phyloP scores from a whole-genome alignment of 768 basidiomycete species.

The Lactarius deliciosus region DNA sequence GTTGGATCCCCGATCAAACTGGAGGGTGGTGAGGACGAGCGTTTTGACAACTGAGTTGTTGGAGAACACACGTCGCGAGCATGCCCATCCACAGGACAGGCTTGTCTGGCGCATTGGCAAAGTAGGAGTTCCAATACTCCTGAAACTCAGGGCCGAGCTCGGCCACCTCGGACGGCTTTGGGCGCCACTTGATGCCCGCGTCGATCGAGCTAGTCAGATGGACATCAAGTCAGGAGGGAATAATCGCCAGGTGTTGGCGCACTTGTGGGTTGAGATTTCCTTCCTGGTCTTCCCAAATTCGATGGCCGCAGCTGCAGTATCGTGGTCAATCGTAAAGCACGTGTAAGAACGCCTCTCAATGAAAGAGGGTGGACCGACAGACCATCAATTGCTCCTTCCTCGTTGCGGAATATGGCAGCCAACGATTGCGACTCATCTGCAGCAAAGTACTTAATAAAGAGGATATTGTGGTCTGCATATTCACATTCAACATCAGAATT shows the following conservation, averaged over 20 bases:
- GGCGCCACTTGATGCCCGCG: slow-evolving; percentile 57
- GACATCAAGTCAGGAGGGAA: not conserved
- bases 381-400: slow-evolving; percentile 27
- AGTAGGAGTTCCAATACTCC: slow-evolving; percentile 50
- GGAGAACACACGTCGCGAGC: slow-evolving; percentile 42
- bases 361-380: not conserved
- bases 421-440: slow-evolving; percentile 28
- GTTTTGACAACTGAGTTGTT: not conserved
- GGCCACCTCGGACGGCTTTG: slow-evolving; percentile 48
- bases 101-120: slow-evolving; percentile 53
- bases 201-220: slow-evolving; percentile 37
- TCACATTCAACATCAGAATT: too few species aligned
- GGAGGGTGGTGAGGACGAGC: not conserved
- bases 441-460: slow-evolving; percentile 22
- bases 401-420: slow-evolving; percentile 26
- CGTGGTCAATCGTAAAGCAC: not conserved
- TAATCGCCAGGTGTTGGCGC: slow-evolving; percentile 7
- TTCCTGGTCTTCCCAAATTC: slow-evolving; percentile 42
- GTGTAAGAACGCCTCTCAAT: not conserved
- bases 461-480: slow-evolving; percentile 23
- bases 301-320: slow-evolving; percentile 35
- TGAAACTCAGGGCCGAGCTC: slow-evolving; percentile 50
- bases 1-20: slow-evolving; percentile 29
- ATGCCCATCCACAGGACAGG: slow-evolving; percentile 48
- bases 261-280: slow-evolving; percentile 55